Percentiles rank a stretch among this genome's conserved stretches.
These are phyloP conservation scores for Pseudocercospora eumusae DNA, from an alignment of 2,329 filamentous ascomycete species.

Conservation along the genomic window DNA sequence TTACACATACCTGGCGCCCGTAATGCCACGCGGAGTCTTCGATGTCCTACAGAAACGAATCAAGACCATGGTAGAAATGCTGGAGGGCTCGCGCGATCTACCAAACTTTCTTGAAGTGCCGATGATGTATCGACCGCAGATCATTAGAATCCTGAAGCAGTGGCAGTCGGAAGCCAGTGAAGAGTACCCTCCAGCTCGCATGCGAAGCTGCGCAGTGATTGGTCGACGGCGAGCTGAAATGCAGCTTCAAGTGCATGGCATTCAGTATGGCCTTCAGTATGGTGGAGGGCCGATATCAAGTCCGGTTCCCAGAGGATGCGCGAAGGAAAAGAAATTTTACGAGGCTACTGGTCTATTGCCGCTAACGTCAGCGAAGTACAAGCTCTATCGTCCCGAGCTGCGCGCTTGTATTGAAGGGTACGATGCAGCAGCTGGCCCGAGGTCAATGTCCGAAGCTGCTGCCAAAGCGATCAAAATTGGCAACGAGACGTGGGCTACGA, in stretches of 20 bases:
- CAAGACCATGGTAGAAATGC: constrained; percentile 11
- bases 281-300: not conserved
- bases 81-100: not conserved
- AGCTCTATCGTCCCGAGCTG: not conserved
- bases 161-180: constrained; percentile 15
- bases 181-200: constrained; percentile 7
- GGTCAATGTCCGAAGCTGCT: not conserved
- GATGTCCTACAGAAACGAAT: constrained; percentile 15
- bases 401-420: constrained; percentile 8
- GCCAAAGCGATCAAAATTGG: constrained; percentile 3
- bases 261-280: not conserved
- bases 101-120: constrained; percentile 10
- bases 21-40: constrained; percentile 18
- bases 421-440: constrained; percentile 4
- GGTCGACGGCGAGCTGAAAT: not conserved
- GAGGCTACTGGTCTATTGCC: constrained; percentile 11
- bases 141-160: not conserved
- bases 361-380: too few species aligned
- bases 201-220: constrained; percentile 6
- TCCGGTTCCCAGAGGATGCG: constrained; percentile 6
- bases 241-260: not conserved
- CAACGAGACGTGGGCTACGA: constrained; percentile 17
- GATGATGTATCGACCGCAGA: not conserved
- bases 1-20: constrained; percentile 17
- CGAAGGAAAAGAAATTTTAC: constrained; percentile 19